Evolutionary conservation across 140 eudicot species (phyloP).

Genomic region (Anethum foeniculum): DNA sequence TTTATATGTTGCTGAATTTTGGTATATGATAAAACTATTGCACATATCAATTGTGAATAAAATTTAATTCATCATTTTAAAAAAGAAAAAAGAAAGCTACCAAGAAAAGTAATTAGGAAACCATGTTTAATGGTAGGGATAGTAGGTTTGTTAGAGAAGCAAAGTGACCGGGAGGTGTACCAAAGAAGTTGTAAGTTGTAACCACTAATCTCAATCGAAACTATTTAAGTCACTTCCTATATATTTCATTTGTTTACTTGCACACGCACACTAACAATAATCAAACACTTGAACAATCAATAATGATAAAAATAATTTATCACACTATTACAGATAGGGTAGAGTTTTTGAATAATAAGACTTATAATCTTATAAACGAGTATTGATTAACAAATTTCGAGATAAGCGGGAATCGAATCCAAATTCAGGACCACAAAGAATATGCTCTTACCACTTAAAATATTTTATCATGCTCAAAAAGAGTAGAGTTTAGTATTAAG

Average conservation of each 20-base stretch:
- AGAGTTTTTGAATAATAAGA: no score
- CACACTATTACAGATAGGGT: background rate
- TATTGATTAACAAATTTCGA: no score
- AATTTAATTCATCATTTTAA: background rate
- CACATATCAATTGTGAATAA: no score
- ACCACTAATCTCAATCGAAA: slow-evolving; percentile 4
- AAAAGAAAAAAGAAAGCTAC: background rate
- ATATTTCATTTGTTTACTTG: background rate
- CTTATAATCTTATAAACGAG: no score
- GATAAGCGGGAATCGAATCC: no score
- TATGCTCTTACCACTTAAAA: no score
- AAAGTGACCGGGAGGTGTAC: background rate
- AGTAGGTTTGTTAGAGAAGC: slow-evolving; percentile 16
- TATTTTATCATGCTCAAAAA: no score
- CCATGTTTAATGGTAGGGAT: background rate
- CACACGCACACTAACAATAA: background rate
- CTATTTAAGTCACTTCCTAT: background rate
- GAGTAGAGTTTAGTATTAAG: slow-evolving; percentile 20
- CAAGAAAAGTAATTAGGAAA: background rate
- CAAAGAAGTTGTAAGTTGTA: slow-evolving; percentile 27
- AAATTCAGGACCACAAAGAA: no score
- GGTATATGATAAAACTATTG: background rate
- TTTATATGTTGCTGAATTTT: no score
- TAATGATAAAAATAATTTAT: background rate
- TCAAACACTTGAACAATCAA: background rate